These are phyloP conservation scores for Phlegmacium glaucopus DNA, from an alignment of 768 basidiomycete species.

Conservation along the genomic window DNA sequence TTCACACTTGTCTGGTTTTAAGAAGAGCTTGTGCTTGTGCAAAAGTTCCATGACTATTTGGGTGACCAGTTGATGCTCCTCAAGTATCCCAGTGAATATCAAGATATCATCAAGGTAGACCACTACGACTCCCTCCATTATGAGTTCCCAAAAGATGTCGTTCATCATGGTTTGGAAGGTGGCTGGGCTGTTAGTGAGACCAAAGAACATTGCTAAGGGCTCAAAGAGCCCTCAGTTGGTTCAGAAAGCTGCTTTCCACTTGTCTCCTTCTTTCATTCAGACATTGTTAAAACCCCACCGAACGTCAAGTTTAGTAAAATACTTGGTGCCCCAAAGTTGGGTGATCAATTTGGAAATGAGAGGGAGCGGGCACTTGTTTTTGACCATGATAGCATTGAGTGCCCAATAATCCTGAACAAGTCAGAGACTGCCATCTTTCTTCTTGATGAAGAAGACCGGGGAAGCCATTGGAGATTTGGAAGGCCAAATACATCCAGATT, in stretches of 20 bases:
- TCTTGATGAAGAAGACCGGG: conserved; percentile 6
- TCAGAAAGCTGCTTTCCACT: too few relatives aligned
- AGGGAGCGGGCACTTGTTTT: conserved; percentile 31
- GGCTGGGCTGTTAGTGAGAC: conserved; percentile 28
- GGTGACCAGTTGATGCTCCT: conserved; percentile 2
- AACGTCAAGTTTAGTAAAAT: too few relatives aligned
- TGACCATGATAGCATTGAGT: conserved; percentile 30
- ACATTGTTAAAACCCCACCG: too few relatives aligned
- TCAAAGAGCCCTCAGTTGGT: too few relatives aligned
- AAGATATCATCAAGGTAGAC: conserved; percentile 43
- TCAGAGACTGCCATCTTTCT: conserved; percentile 14
- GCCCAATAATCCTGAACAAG: conserved; percentile 27
- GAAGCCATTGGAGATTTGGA: conserved; percentile 9
- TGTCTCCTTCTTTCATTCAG: too few relatives aligned
- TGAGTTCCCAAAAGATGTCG: too few relatives aligned
- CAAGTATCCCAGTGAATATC: conserved; percentile 28
- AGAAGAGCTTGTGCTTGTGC: conserved; percentile 14
- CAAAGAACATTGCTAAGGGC: conserved; percentile 36
- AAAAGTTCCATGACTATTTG: not conserved
- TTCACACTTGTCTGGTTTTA: conserved; percentile 19
- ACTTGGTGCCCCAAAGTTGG: too few relatives aligned
- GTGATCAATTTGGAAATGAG: conserved; percentile 29
- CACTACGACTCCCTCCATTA: conserved; percentile 24
- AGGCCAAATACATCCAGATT: conserved; percentile 3
- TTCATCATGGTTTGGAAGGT: conserved; percentile 40